Conservation (phyloP, 2,329 filamentous ascomycete genomes). For the Colletotrichum musae region DNA sequence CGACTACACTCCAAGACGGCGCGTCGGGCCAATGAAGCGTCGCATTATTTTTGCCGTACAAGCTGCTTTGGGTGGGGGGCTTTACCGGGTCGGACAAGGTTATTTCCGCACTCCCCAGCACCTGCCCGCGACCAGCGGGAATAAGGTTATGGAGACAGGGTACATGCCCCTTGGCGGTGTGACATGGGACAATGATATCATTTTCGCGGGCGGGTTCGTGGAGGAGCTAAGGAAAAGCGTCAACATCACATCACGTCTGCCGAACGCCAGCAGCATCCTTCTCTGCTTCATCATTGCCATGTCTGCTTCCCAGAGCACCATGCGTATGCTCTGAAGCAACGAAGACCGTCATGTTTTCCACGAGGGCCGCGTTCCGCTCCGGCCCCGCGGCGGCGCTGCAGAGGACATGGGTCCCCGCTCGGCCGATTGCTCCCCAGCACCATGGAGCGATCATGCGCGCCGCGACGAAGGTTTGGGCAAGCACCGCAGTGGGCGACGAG, state of each 20-base stretch:
- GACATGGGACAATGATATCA: conserved; percentile 35
- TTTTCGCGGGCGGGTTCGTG: conserved; percentile 20
- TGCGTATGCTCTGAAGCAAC: conserved; percentile 15
- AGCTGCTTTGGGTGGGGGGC: conserved; percentile 16
- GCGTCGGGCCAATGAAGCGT: conserved; percentile 39
- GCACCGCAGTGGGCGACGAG: conserved; percentile 68
- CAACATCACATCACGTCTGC: not conserved
- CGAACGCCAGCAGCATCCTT: not conserved
- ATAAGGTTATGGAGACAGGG: conserved; percentile 29
- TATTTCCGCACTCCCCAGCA: conserved; percentile 20
- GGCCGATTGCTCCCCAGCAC: conserved; percentile 15
- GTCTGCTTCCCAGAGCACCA: conserved; percentile 14
- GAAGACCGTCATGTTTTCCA: conserved; percentile 22
- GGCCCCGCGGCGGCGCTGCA: conserved; percentile 19
- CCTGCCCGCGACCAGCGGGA: not conserved
- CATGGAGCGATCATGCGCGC: conserved; percentile 16
- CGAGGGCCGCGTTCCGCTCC: conserved; percentile 33
- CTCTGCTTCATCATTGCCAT: not conserved
- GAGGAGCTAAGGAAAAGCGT: conserved; percentile 21
- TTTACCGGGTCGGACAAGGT: conserved; percentile 32
- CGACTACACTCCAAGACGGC: conserved; percentile 32
- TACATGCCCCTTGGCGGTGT: conserved; percentile 21
- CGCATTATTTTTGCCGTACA: conserved; percentile 35
- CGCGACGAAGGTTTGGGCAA: conserved; percentile 56
- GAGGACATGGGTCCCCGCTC: conserved; percentile 14